These are phyloP conservation scores for Mycocentrospora acerina DNA, from an alignment of 2,329 filamentous ascomycete species.

Conservation along the genomic window DNA sequence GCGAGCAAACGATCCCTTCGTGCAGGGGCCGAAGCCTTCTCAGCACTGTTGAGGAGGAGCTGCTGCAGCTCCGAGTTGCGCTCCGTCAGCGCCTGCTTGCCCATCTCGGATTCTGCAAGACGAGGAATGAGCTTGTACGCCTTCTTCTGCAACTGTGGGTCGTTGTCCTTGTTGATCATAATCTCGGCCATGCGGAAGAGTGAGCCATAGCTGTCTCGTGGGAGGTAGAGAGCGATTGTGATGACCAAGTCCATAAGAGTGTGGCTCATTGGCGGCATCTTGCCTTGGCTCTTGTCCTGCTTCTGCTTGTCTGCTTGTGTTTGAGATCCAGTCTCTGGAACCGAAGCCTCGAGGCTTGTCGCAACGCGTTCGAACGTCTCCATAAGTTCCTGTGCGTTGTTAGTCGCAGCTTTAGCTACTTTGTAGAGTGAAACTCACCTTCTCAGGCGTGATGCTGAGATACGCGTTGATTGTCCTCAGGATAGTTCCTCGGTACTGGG, in stretches of 20 bases:
- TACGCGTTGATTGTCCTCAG: slow-evolving; percentile 94
- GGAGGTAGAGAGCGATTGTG: slow-evolving; percentile 91
- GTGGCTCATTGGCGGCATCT: slow-evolving; percentile 88
- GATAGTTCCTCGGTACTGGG: slow-evolving; percentile 87
- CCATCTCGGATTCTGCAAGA: slow-evolving; percentile 76
- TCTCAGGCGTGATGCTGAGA: slow-evolving; percentile 78
- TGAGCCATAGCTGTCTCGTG: slow-evolving; percentile 77
- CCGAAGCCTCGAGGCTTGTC: slow-evolving; percentile 73
- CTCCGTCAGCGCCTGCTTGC: slow-evolving; percentile 72
- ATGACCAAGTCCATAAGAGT: slow-evolving; percentile 97
- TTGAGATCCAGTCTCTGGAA: slow-evolving; percentile 61
- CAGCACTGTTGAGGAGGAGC: slow-evolving; percentile 75
- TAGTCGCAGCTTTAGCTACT: slow-evolving; percentile 14
- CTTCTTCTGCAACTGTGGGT: slow-evolving; percentile 97
- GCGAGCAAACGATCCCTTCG: slow-evolving; percentile 83
- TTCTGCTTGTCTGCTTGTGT: slow-evolving; percentile 67
- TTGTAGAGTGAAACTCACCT: slow-evolving; percentile 20
- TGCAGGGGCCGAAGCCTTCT: slow-evolving; percentile 84
- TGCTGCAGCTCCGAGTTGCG: slow-evolving; percentile 77
- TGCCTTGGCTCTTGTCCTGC: slow-evolving; percentile 61
- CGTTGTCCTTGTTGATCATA: slow-evolving; percentile 77
- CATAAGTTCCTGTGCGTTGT: slow-evolving; percentile 64
- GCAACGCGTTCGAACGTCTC: slow-evolving; percentile 88
- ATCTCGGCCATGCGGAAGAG: slow-evolving; percentile 85
- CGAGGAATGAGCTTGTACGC: slow-evolving; percentile 97